Percentiles rank a stretch among this genome's conserved stretches.
These are phyloP conservation scores for Leishmania major DNA, from an alignment of 208 protist species.

Conservation along the genomic window DNA sequence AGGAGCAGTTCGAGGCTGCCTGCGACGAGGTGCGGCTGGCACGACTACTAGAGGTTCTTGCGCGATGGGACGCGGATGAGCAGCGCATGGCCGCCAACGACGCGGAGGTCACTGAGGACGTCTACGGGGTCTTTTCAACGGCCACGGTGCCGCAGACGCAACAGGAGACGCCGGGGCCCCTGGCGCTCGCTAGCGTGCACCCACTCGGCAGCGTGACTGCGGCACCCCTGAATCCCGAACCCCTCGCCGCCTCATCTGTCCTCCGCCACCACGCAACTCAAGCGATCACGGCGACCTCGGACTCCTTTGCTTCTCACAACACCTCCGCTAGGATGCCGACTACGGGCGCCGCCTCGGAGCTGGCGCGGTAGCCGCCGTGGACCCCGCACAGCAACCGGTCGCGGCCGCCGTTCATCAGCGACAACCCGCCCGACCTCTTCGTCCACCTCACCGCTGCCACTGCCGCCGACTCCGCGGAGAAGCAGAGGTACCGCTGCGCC, in stretches of 20 bases:
- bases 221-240: not conserved
- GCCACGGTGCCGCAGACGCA: slow-evolving; percentile 12
- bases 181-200: slow-evolving; percentile 7
- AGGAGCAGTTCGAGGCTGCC: not conserved
- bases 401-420: slow-evolving; percentile 1
- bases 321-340: no score
- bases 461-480: not conserved
- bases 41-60: slow-evolving; percentile 19
- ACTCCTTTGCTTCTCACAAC: not conserved
- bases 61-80: slow-evolving; percentile 16
- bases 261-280: no score
- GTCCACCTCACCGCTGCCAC: slow-evolving; percentile 4
- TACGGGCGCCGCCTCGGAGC: no score
- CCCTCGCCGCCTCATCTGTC: no score
- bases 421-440: slow-evolving; percentile 9
- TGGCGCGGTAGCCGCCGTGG: no score
- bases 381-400: not conserved
- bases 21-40: slow-evolving; percentile 14
- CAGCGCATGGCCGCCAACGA: not conserved
- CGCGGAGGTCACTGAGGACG: slow-evolving; percentile 14
- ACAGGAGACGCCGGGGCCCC: slow-evolving; percentile 10
- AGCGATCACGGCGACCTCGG: slow-evolving; percentile 5
- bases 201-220: not conserved
- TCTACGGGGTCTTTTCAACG: slow-evolving; percentile 9
- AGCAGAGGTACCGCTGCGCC: slow-evolving; percentile 39